Conservation (phyloP, 768 basidiomycete species). For the Imleria badia region DNA sequence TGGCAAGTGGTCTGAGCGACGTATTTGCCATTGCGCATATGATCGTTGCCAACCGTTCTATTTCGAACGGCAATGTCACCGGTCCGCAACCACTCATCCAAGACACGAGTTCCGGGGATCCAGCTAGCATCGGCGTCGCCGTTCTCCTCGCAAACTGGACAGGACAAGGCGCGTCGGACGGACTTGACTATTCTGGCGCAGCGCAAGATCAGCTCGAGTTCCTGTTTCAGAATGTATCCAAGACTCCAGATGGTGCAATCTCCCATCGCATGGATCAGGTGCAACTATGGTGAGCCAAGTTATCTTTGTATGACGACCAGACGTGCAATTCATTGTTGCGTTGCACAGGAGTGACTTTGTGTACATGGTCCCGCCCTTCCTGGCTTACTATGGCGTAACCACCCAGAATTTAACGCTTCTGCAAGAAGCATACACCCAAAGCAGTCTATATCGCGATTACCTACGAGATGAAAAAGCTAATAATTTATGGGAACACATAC, state of each 20-base stretch:
- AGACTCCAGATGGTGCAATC: conserved; percentile 73
- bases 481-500: conserved; percentile 77
- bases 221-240: conserved; percentile 55
- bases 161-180: conserved; percentile 33
- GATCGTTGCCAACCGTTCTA: conserved; percentile 48
- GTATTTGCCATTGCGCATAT: conserved; percentile 55
- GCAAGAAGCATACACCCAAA: conserved; percentile 66
- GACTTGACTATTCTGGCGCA: conserved; percentile 59
- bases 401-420: conserved; percentile 59
- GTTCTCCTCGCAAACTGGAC: conserved; percentile 66
- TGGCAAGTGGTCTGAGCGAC: conserved; percentile 42
- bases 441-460: conserved; percentile 66
- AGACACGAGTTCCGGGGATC: conserved; percentile 71
- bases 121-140: conserved; percentile 72
- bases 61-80: conserved; percentile 40
- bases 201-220: conserved; percentile 66
- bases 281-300: conserved; percentile 59
- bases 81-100: conserved; percentile 59
- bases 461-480: conserved; percentile 50
- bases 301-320: neutral
- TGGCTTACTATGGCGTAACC: conserved; percentile 78
- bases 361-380: conserved; percentile 85
- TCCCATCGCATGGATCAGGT: conserved; percentile 70
- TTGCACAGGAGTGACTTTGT: conserved; percentile 68
- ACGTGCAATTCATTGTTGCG: neutral